phyloP scores from a whole-genome alignment of 306 rosid species.

The Begonia fuchsioides region DNA sequence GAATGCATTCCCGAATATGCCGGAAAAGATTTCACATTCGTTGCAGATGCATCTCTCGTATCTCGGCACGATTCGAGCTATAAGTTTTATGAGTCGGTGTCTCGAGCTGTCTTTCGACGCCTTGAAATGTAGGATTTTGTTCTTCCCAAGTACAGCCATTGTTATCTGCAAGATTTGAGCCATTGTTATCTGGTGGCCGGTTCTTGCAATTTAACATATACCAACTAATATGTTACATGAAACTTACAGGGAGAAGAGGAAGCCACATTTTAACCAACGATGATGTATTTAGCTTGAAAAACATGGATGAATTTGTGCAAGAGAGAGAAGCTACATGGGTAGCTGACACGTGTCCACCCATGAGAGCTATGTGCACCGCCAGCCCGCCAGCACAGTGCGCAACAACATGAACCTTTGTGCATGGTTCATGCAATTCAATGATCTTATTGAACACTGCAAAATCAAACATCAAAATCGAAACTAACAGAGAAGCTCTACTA shows the following conservation, averaged over 20 bases:
- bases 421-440: constrained; percentile 12
- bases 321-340: constrained; percentile 19
- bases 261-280: constrained; percentile 24
- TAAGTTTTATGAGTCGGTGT: constrained; percentile 13
- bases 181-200: too few species aligned
- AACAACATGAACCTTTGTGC: constrained; percentile 15
- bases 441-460: constrained; percentile 19
- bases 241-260: constrained; percentile 18
- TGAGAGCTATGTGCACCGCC: constrained; percentile 20
- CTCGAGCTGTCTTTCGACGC: constrained; percentile 11
- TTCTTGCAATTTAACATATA: too few species aligned
- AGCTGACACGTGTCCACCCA: constrained; percentile 22
- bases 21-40: constrained; percentile 19
- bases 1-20: constrained; percentile 18
- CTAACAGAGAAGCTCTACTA: neutral
- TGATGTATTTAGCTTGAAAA: constrained; percentile 15
- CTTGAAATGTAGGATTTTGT: constrained; percentile 13
- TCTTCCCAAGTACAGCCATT: constrained; percentile 19
- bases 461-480: constrained; percentile 4
- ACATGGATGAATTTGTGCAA: constrained; percentile 27
- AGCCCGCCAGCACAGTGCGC: constrained; percentile 29
- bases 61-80: constrained; percentile 2
- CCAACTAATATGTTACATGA: neutral
- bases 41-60: constrained; percentile 20
- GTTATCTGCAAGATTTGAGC: constrained; percentile 13